Conservation (phyloP, 2,329 filamentous ascomycete genomes). For the Colletotrichum truncatum region DNA sequence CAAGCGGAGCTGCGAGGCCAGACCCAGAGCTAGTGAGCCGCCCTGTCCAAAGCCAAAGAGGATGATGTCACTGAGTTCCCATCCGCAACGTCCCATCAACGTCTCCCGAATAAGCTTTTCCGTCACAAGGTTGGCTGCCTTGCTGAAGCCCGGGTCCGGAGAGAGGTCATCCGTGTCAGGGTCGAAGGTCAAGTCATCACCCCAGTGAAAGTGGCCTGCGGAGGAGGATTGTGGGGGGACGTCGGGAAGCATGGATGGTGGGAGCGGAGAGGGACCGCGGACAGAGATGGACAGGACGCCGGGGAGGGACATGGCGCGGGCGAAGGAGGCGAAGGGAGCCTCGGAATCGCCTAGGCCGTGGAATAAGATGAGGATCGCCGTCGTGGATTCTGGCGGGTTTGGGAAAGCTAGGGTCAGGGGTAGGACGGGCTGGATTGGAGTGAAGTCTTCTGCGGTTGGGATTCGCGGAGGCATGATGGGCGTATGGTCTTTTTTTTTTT, state of each 20-base stretch:
- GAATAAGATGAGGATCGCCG: slow-evolving; percentile 81
- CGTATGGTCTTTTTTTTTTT: background rate
- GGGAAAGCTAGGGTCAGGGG: slow-evolving; percentile 58
- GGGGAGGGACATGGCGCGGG: slow-evolving; percentile 74
- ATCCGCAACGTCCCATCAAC: slow-evolving; percentile 66
- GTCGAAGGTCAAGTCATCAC: slow-evolving; percentile 70
- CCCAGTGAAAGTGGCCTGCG: slow-evolving; percentile 66
- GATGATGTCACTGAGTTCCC: slow-evolving; percentile 66
- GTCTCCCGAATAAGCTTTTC: slow-evolving; percentile 59
- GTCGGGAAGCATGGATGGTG: slow-evolving; percentile 69
- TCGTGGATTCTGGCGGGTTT: slow-evolving; percentile 67
- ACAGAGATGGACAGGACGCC: slow-evolving; percentile 81
- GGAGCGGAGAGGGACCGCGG: slow-evolving; percentile 75
- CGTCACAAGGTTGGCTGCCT: slow-evolving; percentile 56
- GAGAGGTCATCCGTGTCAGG: slow-evolving; percentile 62
- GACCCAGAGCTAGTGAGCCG: slow-evolving; percentile 67
- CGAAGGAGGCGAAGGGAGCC: slow-evolving; percentile 74
- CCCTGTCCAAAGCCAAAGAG: slow-evolving; percentile 76
- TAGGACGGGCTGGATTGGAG: slow-evolving; percentile 50
- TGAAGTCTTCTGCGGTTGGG: slow-evolving; percentile 60
- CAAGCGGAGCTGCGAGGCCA: slow-evolving; percentile 56
- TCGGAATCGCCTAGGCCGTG: slow-evolving; percentile 87
- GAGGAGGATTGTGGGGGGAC: slow-evolving; percentile 27
- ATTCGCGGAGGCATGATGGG: slow-evolving; percentile 55
- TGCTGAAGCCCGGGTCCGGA: slow-evolving; percentile 68